Conservation (phyloP, 305 asterid species). For the Monarda citriodora region DNA sequence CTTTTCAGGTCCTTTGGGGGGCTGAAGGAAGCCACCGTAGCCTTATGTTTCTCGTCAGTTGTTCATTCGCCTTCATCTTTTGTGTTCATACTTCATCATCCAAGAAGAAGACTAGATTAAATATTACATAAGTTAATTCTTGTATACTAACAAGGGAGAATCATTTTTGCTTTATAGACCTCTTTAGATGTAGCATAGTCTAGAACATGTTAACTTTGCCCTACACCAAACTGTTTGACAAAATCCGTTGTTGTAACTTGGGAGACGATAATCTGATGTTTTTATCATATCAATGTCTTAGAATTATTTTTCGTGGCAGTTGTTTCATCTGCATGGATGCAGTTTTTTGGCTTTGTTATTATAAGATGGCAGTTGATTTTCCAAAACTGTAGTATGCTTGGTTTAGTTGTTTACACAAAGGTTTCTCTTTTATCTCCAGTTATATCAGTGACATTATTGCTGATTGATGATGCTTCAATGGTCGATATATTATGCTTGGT, state of each 20-base stretch:
- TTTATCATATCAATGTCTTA: constrained; percentile 23
- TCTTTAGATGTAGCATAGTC: constrained; percentile 34
- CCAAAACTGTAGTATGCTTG: constrained; percentile 19
- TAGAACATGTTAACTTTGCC: constrained; percentile 25
- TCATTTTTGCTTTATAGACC: constrained; percentile 32
- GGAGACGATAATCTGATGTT: constrained; percentile 26
- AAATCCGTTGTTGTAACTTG: constrained; percentile 25
- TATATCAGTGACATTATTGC: constrained; percentile 19
- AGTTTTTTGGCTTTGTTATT: constrained; percentile 24
- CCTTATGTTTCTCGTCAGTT: constrained; percentile 67
- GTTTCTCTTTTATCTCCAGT: constrained; percentile 9
- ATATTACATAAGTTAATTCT: constrained; percentile 35
- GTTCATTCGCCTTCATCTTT: constrained; percentile 59
- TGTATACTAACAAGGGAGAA: constrained; percentile 40
- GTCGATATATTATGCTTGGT: constrained; percentile 7
- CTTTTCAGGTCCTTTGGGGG: constrained; percentile 91
- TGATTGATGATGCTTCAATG: constrained; percentile 16
- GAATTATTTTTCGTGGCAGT: constrained; percentile 16
- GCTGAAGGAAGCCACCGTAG: constrained; percentile 75
- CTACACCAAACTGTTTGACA: constrained; percentile 20
- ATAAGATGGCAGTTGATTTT: constrained; percentile 15
- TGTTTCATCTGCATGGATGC: constrained; percentile 19
- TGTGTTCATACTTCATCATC: constrained; percentile 59
- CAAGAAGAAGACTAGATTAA: constrained; percentile 69
- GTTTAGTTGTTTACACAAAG: constrained; percentile 7